Evolutionary conservation across 2,329 filamentous ascomycete genomes (phyloP).

Genomic region (Alternaria panax): DNA sequence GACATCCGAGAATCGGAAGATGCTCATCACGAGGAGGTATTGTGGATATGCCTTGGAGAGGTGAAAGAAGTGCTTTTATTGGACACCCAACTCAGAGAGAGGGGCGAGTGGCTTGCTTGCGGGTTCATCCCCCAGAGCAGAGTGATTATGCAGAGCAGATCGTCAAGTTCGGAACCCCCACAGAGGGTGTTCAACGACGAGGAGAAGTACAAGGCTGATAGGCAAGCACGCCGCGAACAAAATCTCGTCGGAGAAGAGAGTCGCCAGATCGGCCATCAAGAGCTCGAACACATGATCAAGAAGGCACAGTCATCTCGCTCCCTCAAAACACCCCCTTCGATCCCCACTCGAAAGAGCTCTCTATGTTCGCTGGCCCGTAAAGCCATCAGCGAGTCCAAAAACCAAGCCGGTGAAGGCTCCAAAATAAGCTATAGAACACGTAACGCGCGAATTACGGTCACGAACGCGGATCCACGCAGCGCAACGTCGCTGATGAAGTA

Average conservation of each 20-base stretch:
- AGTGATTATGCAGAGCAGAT: neutral
- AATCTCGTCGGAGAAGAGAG: neutral
- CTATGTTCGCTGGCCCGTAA: neutral
- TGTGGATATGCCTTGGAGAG: constrained; percentile 20
- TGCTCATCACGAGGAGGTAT: neutral
- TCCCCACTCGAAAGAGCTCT: constrained; percentile 36
- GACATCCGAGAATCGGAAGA: neutral
- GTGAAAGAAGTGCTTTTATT: constrained; percentile 6
- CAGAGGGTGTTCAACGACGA: neutral
- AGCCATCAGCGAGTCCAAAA: neutral
- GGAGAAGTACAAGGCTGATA: neutral
- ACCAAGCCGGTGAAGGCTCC: neutral
- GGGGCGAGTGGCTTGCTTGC: constrained; percentile 21
- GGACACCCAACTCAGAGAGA: neutral
- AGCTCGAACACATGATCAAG: neutral
- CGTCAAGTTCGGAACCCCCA: neutral
- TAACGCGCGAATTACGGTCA: neutral
- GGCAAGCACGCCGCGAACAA: neutral
- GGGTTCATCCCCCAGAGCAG: constrained; percentile 4
- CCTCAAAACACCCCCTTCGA: neutral
- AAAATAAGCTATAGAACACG: constrained; percentile 1
- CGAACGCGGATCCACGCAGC: neutral
- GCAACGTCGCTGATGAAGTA: constrained; percentile 13
- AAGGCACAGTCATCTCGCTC: neutral
- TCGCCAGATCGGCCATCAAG: neutral